Conservation (phyloP, 2,329 filamentous ascomycete species). For the Hypomyces rosellus region DNA sequence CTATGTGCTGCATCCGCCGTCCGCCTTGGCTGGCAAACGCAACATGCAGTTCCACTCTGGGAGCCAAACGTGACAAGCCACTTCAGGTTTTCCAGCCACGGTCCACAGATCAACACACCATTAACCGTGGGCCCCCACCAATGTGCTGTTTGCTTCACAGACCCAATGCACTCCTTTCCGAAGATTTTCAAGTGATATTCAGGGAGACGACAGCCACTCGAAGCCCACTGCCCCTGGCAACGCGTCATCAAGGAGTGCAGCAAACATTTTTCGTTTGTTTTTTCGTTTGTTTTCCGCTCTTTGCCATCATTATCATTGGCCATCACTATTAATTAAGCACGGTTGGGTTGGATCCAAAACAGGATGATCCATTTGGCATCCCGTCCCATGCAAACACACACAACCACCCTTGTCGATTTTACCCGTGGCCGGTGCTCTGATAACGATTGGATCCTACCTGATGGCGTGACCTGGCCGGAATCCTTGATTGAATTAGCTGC, state of each 20-base stretch:
- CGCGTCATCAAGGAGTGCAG: no score
- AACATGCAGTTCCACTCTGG: neutral
- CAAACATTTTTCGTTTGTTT: no score
- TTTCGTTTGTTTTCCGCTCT: no score
- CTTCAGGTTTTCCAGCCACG: constrained; percentile 2
- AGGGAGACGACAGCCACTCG: no score
- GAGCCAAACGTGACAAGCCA: constrained; percentile 1
- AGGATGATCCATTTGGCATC: neutral
- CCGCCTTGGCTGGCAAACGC: neutral
- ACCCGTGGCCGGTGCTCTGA: neutral
- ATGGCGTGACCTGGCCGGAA: neutral
- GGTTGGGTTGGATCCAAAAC: no score
- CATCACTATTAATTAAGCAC: no score
- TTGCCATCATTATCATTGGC: no score
- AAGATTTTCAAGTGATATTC: no score
- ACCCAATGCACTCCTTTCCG: no score
- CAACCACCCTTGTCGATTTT: neutral
- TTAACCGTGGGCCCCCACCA: neutral
- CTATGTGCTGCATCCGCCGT: neutral
- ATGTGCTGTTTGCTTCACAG: no score
- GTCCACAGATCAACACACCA: neutral
- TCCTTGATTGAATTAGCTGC: neutral
- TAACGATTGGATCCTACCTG: neutral
- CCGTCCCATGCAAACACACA: no score
- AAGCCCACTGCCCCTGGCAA: no score